A percentile compares a stretch with the other conserved stretches of the same genome.
Evolutionary conservation across 257 asterid species (phyloP).

Genomic region (Orobanche coerulescens): DNA sequence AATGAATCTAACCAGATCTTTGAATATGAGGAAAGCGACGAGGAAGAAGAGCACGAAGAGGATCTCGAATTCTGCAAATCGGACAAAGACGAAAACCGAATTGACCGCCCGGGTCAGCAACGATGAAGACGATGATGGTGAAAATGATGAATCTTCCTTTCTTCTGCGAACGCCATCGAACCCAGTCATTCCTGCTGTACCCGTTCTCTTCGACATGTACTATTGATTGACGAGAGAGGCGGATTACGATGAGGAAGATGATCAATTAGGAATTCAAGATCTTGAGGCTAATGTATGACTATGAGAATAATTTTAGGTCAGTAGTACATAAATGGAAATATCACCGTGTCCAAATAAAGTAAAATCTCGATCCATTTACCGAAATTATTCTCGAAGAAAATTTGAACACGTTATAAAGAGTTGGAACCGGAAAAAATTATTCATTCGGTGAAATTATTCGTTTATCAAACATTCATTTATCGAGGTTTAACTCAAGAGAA

Average conservation of each 20-base stretch:
- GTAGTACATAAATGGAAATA: not conserved
- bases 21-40: constrained; percentile 60
- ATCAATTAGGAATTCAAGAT: not conserved
- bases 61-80: constrained; percentile 90
- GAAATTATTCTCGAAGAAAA: too few species aligned
- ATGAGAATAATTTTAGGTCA: not conserved
- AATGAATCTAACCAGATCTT: constrained; percentile 62
- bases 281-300: too few species aligned
- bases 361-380: too few species aligned
- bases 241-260: not conserved
- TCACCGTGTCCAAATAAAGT: not conserved
- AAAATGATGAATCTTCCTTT: constrained; percentile 20
- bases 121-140: constrained; percentile 17
- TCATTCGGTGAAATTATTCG: too few species aligned
- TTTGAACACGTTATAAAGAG: too few species aligned
- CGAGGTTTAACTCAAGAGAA: too few species aligned
- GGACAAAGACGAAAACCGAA: constrained; percentile 56
- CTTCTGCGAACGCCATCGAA: constrained; percentile 32
- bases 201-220: constrained; percentile 26
- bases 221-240: not conserved
- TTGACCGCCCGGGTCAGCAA: constrained; percentile 55
- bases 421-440: too few species aligned
- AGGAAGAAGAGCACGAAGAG: constrained; percentile 76
- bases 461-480: too few species aligned
- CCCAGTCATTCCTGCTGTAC: constrained; percentile 29